Evolutionary conservation across 1,139 yeast species (phyloP), one percentile per base, ranked within the genome.

Genomic region (Debaryomyces sp.): DNA sequence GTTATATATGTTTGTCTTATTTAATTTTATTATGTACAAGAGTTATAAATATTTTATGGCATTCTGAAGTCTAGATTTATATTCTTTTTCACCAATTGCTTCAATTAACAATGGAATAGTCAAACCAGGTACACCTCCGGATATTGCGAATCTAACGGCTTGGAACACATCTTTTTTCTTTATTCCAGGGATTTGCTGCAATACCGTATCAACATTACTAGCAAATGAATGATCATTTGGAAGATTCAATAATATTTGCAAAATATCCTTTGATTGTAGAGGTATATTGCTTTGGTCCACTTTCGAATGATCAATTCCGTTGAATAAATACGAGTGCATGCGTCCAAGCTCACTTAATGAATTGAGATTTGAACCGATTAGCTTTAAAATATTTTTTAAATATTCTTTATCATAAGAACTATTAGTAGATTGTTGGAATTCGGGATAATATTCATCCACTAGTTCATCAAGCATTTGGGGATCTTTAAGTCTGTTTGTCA

Each of bases 121-220:
- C 21, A 86, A 71, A 0, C 97, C 97, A 0, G 96, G 77, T 5
- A 72, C 70, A 3, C 85, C 81, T 0, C 91, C 96, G 7, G 91
- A 77, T n/a, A 90, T 63, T 0, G 94, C 94, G 56, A 74, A 83
- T 49, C 97, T 74, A 9, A 89, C 62, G 0, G 84, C 66, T 57
- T 81, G 84, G 59, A 82, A 89, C 0, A 89, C 67, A 13, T 74
- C 70, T 51, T 78, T 82, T 57, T 80, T 82, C 18, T 71, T 58
- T 2, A 58, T 49, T 7, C 49, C 57, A 6, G 60, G 56, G 42
- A 56, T 29, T 10, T 46, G 44, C 0, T 49, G 47, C 6, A 59
- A 33, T 1, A 66, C 45, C 4, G 47, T 29, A 3, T 61, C 54
- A 7, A 67, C 46, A 34, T 62, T 48, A 15, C 45, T 47, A 26